phyloP scores from a whole-genome alignment of 2,329 filamentous ascomycete genomes.

The Madurella mycetomatis region DNA sequence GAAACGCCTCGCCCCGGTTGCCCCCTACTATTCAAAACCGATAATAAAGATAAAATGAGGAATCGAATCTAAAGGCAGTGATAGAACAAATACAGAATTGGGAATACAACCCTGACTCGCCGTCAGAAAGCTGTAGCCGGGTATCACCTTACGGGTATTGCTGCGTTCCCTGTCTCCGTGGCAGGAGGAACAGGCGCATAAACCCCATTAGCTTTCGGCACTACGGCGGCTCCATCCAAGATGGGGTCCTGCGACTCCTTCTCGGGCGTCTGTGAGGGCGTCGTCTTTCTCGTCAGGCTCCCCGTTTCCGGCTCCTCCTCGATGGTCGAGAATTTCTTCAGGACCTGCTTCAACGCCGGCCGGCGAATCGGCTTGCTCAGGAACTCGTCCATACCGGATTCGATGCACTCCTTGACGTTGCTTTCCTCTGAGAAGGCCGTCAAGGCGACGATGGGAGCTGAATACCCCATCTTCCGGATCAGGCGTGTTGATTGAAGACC shows the following conservation, averaged over 20 bases:
- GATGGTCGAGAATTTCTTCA: constrained; percentile 80
- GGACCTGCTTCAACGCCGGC: constrained; percentile 79
- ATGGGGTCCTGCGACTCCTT: constrained; percentile 15
- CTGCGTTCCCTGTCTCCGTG: not conserved
- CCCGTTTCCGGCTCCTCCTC: constrained; percentile 59
- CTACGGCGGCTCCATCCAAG: not conserved
- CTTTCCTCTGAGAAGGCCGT: constrained; percentile 89
- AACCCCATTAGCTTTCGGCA: constrained; percentile 15
- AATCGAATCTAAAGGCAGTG: no score
- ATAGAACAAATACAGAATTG: no score
- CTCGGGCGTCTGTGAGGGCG: constrained; percentile 16
- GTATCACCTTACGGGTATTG: no score
- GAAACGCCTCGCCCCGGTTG: no score
- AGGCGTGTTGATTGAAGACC: constrained; percentile 80
- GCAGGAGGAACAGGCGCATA: not conserved
- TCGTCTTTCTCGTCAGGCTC: constrained; percentile 31
- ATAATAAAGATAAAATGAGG: no score
- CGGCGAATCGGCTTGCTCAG: constrained; percentile 70
- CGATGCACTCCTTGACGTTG: constrained; percentile 81
- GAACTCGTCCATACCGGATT: constrained; percentile 90
- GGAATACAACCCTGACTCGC: no score
- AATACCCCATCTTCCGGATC: constrained; percentile 82
- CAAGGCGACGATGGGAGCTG: constrained; percentile 81
- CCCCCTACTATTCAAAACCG: no score
- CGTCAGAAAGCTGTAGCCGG: no score